Percentiles rank a stretch among this genome's conserved stretches.
Evolutionary conservation across 179 eudicot species (phyloP).

Genomic region (Sideroxylon spinosum): DNA sequence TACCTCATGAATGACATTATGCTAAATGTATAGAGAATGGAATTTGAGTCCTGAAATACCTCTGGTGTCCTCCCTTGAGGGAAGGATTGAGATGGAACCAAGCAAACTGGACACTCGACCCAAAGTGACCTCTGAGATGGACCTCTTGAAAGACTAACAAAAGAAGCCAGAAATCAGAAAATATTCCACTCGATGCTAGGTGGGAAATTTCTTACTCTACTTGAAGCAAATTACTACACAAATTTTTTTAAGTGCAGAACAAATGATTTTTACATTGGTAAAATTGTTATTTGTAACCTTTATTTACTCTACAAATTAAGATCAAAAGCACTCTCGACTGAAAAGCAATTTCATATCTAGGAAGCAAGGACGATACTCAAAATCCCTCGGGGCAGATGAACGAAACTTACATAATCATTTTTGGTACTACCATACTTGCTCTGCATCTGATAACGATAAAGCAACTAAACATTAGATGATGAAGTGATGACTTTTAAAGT

Average conservation of each 20-base stretch:
- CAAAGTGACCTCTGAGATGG: constrained; percentile 70
- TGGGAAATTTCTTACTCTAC: too few species aligned
- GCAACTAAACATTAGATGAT: constrained; percentile 23
- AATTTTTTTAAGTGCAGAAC: too few species aligned
- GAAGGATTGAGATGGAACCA: constrained; percentile 60
- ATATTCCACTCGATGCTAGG: too few species aligned
- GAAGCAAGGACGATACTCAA: background rate
- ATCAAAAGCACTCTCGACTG: background rate
- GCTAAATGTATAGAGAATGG: background rate
- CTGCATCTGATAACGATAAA: constrained; percentile 63
- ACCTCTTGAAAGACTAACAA: constrained; percentile 41
- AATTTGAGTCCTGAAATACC: constrained; percentile 31
- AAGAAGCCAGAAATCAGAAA: constrained; percentile 13
- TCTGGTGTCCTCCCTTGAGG: constrained; percentile 45
- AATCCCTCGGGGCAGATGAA: background rate
- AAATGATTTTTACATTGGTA: background rate
- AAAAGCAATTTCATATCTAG: background rate
- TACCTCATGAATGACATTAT: background rate
- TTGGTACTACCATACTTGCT: constrained; percentile 75
- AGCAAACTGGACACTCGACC: constrained; percentile 62
- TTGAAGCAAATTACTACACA: too few species aligned
- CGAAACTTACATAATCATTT: constrained; percentile 62
- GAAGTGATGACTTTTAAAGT: constrained; percentile 1
- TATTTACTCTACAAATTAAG: background rate
- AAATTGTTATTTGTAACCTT: background rate